Evolutionary conservation across 305 asterid genomes (phyloP).

Genomic region (Rubia tinctorum): DNA sequence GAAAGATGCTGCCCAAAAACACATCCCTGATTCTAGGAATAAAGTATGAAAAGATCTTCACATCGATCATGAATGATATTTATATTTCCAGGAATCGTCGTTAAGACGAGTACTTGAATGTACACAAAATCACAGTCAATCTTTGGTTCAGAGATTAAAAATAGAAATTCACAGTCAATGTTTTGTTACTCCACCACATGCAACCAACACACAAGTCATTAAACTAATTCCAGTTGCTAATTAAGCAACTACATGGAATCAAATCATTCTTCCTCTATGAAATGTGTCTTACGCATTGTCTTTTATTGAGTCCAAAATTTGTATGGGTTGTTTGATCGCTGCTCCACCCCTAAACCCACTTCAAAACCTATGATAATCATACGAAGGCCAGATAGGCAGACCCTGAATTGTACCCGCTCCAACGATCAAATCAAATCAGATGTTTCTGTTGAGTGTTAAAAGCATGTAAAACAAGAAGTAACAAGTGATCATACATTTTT

Average conservation of each 20-base stretch:
- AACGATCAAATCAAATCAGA: too few relatives aligned
- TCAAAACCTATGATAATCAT: too few relatives aligned
- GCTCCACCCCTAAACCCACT: too few relatives aligned
- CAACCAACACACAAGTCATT: not conserved
- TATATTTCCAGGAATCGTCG: not conserved
- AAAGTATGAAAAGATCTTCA: not conserved
- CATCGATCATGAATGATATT: not conserved
- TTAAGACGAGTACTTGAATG: not conserved
- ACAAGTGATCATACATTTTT: too few relatives aligned
- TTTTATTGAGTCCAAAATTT: too few relatives aligned
- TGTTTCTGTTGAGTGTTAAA: too few relatives aligned
- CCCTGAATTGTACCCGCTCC: too few relatives aligned
- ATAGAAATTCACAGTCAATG: not conserved
- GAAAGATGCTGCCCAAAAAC: not conserved
- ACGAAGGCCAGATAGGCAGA: too few relatives aligned
- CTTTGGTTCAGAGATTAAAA: slow-evolving; percentile 1
- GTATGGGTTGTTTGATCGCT: too few relatives aligned
- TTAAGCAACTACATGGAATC: not conserved
- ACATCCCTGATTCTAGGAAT: slow-evolving; percentile 3
- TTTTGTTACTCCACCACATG: not conserved
- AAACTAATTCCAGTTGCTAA: not conserved
- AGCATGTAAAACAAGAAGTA: too few relatives aligned
- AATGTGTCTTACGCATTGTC: not conserved
- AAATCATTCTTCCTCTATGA: not conserved
- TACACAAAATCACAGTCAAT: not conserved